Evolutionary conservation across 352 stramenopile species (phyloP).

Genomic region (Phytopythium montanum): DNA sequence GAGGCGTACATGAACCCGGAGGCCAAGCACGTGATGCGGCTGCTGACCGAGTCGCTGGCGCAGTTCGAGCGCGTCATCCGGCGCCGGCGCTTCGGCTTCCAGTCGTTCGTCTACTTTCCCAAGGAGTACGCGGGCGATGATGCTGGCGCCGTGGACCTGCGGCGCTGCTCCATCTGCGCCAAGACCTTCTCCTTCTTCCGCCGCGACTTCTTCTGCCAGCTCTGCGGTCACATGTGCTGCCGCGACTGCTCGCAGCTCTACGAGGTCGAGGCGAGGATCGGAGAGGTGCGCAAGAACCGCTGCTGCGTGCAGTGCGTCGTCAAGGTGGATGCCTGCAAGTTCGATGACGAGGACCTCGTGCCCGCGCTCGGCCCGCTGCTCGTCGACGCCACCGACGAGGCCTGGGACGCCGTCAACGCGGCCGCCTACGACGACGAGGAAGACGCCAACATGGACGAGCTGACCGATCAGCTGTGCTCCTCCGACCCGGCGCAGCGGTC

Average conservation of each 20-base stretch:
- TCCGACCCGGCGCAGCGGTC: conserved; percentile 34
- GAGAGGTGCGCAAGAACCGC: conserved; percentile 36
- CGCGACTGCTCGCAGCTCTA: conserved; percentile 38
- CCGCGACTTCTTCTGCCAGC: conserved; percentile 45
- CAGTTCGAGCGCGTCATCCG: conserved; percentile 58
- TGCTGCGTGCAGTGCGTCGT: conserved; percentile 40
- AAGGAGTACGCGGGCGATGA: conserved; percentile 24
- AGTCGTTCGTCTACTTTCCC: conserved; percentile 64
- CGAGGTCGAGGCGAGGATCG: conserved; percentile 36
- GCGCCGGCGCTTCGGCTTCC: conserved; percentile 58
- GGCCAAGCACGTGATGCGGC: conserved; percentile 32
- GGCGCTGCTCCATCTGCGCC: conserved; percentile 43
- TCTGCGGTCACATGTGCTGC: conserved; percentile 48
- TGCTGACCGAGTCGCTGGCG: conserved; percentile 43
- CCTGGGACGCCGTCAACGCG: conserved; percentile 22
- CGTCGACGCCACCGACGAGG: conserved; percentile 29
- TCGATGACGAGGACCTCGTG: conserved; percentile 43
- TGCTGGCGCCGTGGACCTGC: conserved; percentile 9
- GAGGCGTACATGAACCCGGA: conserved; percentile 46
- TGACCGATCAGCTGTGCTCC: conserved; percentile 37
- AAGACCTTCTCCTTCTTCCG: conserved; percentile 45
- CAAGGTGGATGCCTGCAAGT: conserved; percentile 39
- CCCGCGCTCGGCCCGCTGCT: conserved; percentile 31
- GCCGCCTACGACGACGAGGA: conserved; percentile 21
- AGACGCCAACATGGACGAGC: conserved; percentile 19